Percentiles rank a stretch among this genome's conserved stretches.
Evolutionary conservation across 108 stramenopile species (phyloP).

Genomic region (Schizochytrium sp.): DNA sequence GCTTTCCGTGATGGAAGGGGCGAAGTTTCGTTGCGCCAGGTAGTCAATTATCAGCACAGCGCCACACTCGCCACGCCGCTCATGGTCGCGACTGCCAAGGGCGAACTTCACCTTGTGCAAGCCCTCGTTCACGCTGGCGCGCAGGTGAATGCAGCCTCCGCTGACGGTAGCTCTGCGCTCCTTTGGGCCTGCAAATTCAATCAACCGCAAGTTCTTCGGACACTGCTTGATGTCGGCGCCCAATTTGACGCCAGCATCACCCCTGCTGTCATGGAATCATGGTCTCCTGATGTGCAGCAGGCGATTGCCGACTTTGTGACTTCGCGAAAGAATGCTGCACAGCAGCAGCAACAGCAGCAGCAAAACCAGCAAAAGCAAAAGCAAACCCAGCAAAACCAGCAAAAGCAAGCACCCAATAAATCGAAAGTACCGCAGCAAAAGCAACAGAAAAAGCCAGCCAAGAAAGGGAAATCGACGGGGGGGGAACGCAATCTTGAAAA

Average conservation of each 20-base stretch:
- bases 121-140: not conserved
- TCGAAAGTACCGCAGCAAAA: not conserved
- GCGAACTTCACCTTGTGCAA: not conserved
- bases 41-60: not conserved
- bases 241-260: not conserved
- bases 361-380: not conserved
- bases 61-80: not conserved
- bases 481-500: not conserved
- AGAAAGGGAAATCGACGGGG: not conserved
- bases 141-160: not conserved
- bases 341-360: not conserved
- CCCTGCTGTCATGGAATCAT: not conserved
- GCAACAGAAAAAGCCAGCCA: not conserved
- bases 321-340: not conserved
- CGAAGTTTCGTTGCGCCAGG: not conserved
- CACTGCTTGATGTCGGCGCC: not conserved
- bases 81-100: not conserved
- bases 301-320: not conserved
- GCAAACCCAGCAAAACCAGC: not conserved
- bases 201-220: not conserved
- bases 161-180: not conserved
- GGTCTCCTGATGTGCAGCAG: not conserved
- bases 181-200: not conserved
- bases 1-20: not conserved
- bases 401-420: not conserved